Percentiles rank a stretch among this genome's conserved stretches.
Conservation (phyloP, 202 grass and related monocot species). For the Schoenoplectus triqueter region DNA sequence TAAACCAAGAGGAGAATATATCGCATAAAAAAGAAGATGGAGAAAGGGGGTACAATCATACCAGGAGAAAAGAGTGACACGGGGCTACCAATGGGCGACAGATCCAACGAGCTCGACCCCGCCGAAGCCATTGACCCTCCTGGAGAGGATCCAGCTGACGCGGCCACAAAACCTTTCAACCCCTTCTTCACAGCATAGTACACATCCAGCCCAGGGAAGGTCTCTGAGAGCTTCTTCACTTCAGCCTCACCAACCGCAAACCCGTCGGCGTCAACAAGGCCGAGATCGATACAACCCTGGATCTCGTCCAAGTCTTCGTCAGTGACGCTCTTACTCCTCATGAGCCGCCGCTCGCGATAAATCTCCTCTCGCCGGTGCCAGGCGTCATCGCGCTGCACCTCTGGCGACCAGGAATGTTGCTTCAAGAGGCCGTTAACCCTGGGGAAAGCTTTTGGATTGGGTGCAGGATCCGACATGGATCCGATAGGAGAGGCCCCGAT, state of each 20-base stretch:
- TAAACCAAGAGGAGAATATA: conserved; percentile 14
- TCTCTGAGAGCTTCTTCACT: conserved; percentile 53
- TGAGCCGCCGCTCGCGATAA: conserved; percentile 14
- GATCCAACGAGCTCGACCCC: conserved; percentile 56
- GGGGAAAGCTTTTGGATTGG: background rate
- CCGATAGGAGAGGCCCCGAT: background rate
- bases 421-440: conserved; percentile 51
- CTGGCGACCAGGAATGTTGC: conserved; percentile 85
- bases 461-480: conserved; percentile 40
- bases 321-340: conserved; percentile 60
- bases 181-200: conserved; percentile 66
- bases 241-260: conserved; percentile 49
- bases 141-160: conserved; percentile 28
- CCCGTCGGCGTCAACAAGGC: conserved; percentile 54
- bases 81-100: conserved; percentile 64
- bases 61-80: conserved; percentile 66
- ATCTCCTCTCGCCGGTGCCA: conserved; percentile 64
- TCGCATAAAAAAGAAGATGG: background rate
- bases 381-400: conserved; percentile 65
- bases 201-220: conserved; percentile 67
- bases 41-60: background rate
- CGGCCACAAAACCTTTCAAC: background rate
- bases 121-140: background rate
- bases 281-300: conserved; percentile 74
- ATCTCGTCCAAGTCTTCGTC: conserved; percentile 82